A percentile compares a stretch with the other conserved stretches of the same genome.
These are phyloP conservation scores for Paracoccidioides lutzii DNA, from an alignment of 2,329 filamentous ascomycete genomes.

Conservation along the genomic window DNA sequence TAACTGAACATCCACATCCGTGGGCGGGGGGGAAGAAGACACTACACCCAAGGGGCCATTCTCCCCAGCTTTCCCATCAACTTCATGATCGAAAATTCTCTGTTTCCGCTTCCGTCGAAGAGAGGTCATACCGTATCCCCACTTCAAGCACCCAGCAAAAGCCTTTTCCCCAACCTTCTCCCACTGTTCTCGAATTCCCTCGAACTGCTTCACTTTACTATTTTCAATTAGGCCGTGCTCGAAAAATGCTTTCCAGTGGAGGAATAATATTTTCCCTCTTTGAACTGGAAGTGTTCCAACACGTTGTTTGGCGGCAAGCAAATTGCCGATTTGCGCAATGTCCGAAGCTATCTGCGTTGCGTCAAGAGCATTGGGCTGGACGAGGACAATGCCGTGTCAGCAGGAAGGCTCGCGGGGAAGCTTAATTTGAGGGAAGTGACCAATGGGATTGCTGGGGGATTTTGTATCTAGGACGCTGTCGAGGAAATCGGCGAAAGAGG, in stretches of 20 bases:
- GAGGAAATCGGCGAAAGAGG: slow-evolving; percentile 1
- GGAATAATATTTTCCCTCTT: slow-evolving; percentile 23
- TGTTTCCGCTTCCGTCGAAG: neutral
- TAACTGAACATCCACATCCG: slow-evolving; percentile 12
- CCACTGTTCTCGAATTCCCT: slow-evolving; percentile 5
- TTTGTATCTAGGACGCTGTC: neutral
- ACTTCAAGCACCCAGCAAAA: slow-evolving; percentile 24
- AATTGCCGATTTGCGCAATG: slow-evolving; percentile 15
- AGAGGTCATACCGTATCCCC: slow-evolving; percentile 10
- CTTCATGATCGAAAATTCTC: neutral
- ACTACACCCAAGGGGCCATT: neutral
- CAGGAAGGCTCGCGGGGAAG: neutral
- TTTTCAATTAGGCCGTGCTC: neutral
- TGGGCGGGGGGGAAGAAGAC: neutral
- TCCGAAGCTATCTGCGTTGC: slow-evolving; percentile 5
- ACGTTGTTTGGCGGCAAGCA: slow-evolving; percentile 12
- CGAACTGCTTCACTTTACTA: neutral
- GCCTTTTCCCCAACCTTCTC: slow-evolving; percentile 19
- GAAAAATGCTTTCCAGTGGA: slow-evolving; percentile 14
- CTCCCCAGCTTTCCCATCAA: neutral
- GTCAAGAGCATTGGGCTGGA: slow-evolving; percentile 11
- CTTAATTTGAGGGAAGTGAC: neutral
- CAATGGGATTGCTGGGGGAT: neutral
- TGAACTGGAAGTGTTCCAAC: neutral
- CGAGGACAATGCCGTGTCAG: slow-evolving; percentile 18